Base-by-base conservation (phyloP, 371 early-diverging fungal species). In the Mucor ambiguus region DNA sequence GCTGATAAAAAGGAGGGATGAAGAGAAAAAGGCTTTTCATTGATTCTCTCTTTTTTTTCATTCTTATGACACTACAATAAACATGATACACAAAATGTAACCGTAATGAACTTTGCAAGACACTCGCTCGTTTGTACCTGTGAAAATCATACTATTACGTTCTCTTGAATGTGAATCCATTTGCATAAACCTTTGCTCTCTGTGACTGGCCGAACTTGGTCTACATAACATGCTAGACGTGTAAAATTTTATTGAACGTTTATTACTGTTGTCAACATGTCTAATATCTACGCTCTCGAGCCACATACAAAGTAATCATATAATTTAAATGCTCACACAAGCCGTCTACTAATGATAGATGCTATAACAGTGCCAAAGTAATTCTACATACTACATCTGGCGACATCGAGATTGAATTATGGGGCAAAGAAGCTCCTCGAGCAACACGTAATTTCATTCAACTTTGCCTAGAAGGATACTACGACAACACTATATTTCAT, bases 361-460 rank as follows among this genome's bases (percentile, higher is more conserved):
- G 29, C 26, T 46, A 35, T 41, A 18, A 30, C 64, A 91, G 93
- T 78, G 97, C 93, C 63, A 96, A 95, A 69, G 94, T 97, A n/a
- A 83, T 92, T 62, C 71, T 97, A 35, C 88, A 93, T 46, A 96
- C 98, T 4, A 89, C 92, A 6, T 79, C 82, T 10, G 98, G 98
- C 22, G 94, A 94, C 74, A 86, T 97, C 41, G 94, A 95, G 48
- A 87, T 97, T 38, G 96, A 96, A 76, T 84, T 97, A 55, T 97
- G 96, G 95, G 85, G 94, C 29, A 95, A 95, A 72, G 97, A 97
- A 75, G 79, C 94, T 0, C 98, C 98, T 4, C 89, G 89, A 67
- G 92, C 98, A 14, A 87, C 92, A 65, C 88, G 97, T 46, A 97
- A 97, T 73, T 96, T 97, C 80, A 82, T 97, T 9, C 98, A 96